Evolutionary conservation across 176 grass and related monocot genomes (phyloP).

Genomic region (Bolboschoenus planiculmis): DNA sequence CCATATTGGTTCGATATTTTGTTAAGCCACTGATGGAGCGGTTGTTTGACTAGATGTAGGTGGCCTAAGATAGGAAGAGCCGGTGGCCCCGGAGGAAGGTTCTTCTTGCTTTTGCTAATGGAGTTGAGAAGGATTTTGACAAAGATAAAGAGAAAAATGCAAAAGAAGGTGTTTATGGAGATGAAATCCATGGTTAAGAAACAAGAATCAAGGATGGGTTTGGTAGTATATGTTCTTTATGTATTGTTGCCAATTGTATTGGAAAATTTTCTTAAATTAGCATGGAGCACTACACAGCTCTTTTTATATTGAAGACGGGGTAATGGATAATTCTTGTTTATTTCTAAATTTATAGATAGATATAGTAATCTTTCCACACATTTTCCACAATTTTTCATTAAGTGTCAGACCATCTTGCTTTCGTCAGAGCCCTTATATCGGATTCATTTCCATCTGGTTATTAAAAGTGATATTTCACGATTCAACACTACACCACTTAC

Average conservation of each 20-base stretch:
- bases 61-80: constrained; percentile 46
- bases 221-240: background rate
- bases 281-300: background rate
- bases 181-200: background rate
- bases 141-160: background rate
- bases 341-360: background rate
- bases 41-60: constrained; percentile 58
- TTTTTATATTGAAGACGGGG: background rate
- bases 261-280: background rate
- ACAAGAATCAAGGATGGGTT: background rate
- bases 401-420: background rate
- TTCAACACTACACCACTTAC: no score
- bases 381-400: background rate
- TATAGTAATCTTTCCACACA: background rate
- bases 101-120: constrained; percentile 12
- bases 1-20: constrained; percentile 13
- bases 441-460: background rate
- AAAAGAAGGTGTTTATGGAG: constrained; percentile 1
- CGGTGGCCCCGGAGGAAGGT: constrained; percentile 32
- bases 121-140: background rate
- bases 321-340: background rate
- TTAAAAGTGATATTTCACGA: no score
- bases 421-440: background rate
- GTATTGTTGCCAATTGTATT: background rate
- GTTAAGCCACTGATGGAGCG: constrained; percentile 15